Percentiles rank a stretch among this genome's conserved stretches.
phyloP scores from a whole-genome alignment of 495 filamentous ascomycete genomes.

The Aspergillus campestris region DNA sequence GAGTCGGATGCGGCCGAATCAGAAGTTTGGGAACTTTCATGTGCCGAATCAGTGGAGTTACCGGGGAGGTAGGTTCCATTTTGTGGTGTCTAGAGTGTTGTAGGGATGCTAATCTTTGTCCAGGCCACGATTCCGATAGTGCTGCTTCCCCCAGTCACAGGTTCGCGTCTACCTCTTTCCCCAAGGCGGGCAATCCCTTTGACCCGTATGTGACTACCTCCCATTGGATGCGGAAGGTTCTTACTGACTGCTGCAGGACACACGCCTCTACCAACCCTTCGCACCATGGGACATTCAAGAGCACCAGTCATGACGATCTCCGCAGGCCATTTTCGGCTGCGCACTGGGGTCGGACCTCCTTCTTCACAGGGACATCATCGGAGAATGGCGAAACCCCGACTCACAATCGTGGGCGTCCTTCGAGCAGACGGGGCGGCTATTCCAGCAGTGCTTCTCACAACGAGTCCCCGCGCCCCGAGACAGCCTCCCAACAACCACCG shows the following conservation, averaged over 20 bases:
- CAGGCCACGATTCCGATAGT: conserved; percentile 36
- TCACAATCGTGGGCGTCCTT: conserved; percentile 18
- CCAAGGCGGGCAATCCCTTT: conserved; percentile 8
- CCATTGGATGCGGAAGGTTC: background rate
- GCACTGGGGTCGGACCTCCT: conserved; percentile 43
- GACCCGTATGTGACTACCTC: conserved; percentile 11
- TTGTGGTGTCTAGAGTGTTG: conserved; percentile 1
- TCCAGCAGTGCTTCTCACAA: conserved; percentile 9
- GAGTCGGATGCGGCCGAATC: conserved; percentile 29
- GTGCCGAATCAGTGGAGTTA: conserved; percentile 12
- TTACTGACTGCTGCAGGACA: background rate
- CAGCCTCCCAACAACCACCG: conserved; percentile 15
- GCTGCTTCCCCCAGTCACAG: conserved; percentile 19
- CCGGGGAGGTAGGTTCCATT: conserved; percentile 25
- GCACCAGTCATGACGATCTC: conserved; percentile 64
- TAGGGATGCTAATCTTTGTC: conserved; percentile 2
- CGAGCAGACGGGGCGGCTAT: conserved; percentile 12
- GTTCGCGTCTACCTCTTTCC: conserved; percentile 9
- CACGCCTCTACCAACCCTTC: background rate
- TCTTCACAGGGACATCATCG: conserved; percentile 35
- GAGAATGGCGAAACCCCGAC: conserved; percentile 26
- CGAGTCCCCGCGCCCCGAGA: conserved; percentile 10
- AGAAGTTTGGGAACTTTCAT: conserved; percentile 28
- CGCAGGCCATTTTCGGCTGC: conserved; percentile 62
- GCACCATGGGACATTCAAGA: conserved; percentile 21